Base-by-base conservation (phyloP, 441 rosid species). In the Arabidopsis hybrid region DNA sequence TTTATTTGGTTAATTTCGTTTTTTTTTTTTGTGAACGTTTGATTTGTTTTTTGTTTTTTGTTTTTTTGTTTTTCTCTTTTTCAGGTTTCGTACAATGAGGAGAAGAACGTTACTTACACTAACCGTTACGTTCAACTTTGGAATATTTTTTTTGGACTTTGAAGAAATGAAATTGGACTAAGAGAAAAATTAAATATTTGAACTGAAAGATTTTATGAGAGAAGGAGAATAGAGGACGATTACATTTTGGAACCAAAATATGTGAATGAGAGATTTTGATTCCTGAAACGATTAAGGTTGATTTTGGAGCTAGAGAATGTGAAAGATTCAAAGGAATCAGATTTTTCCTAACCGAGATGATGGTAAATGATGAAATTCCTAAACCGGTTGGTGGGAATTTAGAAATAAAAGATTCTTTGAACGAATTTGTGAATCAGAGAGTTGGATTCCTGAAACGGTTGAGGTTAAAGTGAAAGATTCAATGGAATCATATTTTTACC, bases 11-110 rank as follows among this genome's bases (percentile, higher is more conserved):
- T 29, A 1, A 17, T 14, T 60, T 4, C 39, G 7, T 43, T 67
- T 10, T 31, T 39, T 43, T 14, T 21, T 10, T 8, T 29, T 31
- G 1, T 73, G 60, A 60, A 67, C 71, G 18, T 45, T 13, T 49
- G 50, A 45, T 57, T 17, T 31, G 36, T 47, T 34, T 68, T 14
- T 7, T 7, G n/a, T n/a, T n/a, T n/a, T n/a, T n/a, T n/a, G n/a
- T n/a, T 12, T 2, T 56, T 4, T 9, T 0, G 1, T n/a, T 56
- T 38, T 6, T 12, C 0, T 38, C 1, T 47, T 63, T 56, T 49
- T 21, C 72, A 76, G 76, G 76, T 38, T 43, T 68, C 43, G 63
- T 61, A 45, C 16, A 1, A 26, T 12, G 59, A 4, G 51, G 58
- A 36, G 60, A 65, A 21, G 43, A 73, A 65, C 43, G 0, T 56